Base-by-base conservation (phyloP, 306 rosid genomes). In the Vigna reflexopilosa region DNA sequence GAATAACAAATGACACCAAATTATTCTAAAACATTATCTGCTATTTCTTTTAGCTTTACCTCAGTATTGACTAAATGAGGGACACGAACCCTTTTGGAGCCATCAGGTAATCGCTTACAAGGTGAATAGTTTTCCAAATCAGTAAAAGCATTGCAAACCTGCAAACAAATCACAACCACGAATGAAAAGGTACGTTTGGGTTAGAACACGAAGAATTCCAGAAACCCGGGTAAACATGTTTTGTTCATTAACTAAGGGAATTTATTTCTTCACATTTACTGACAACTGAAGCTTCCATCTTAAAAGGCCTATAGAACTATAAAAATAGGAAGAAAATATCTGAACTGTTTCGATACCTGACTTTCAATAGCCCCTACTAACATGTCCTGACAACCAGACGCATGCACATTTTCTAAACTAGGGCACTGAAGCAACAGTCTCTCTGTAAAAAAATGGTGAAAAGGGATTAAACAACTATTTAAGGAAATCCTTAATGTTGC, bases 81-180 rank as follows among this genome's bases (percentile, higher is more conserved):
- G 83, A 89, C 92, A 71, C 83, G 87, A 17, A 95, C 77, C 84
- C 99, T 90, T 83, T 95, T 95, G 56, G 98, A 95, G 80, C 99
- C 97, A 88, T 90, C 95, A 62, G 93, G 96, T 66, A 93, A 83
- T 45, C 95, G 98, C 79, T 91, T 95, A 78, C 87, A 85, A 40
- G 93, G 90, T 36, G 93, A 80, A 24, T 73, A 57, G 67, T 80
- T 88, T 61, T 91, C 97, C 83, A 56, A 68, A 1, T 77, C 71
- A 15, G 77, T 58, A 45, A 20, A 32, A 62, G 79, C 77, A 78
- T 71, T 77, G 70, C 79, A 30, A 74, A 96, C 92, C 99, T 95
- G 84, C 85, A 76, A 73, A 44, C 63, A 81, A 28, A 62, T 66
- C 64, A 61, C 55, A 77, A 77, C 62, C 45, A 70, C 16, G 70